Percentiles rank a stretch among this genome's conserved stretches.
Evolutionary conservation across 2,329 filamentous ascomycete genomes (phyloP).

Genomic region (Diaporthe sp.): DNA sequence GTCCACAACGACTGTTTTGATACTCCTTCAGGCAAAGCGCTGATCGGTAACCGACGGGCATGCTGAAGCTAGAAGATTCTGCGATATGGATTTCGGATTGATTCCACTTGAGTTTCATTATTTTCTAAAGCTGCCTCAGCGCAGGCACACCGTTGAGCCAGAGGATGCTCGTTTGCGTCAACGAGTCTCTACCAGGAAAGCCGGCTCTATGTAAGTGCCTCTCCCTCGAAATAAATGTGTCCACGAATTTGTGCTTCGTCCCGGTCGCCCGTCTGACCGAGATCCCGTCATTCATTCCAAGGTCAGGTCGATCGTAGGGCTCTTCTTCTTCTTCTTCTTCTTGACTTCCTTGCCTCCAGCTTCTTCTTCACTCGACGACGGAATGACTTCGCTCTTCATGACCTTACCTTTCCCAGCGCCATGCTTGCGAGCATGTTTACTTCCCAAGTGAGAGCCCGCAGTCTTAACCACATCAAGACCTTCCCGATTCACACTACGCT

Average conservation of each 20-base stretch:
- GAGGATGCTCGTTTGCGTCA: background rate
- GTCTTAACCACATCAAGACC: background rate
- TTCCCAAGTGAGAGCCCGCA: no score
- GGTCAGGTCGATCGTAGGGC: conserved; percentile 37
- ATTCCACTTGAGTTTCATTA: background rate
- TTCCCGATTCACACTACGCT: background rate
- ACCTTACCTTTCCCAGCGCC: background rate
- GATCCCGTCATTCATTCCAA: background rate
- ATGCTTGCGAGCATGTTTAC: background rate
- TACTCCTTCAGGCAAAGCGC: background rate
- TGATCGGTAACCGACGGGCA: no score
- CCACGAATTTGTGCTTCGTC: background rate
- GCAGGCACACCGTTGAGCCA: background rate
- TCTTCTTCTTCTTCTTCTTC: background rate
- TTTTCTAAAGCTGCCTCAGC: background rate
- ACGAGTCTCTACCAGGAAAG: background rate
- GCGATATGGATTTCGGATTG: background rate
- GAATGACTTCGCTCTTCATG: conserved; percentile 14
- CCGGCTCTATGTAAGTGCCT: background rate
- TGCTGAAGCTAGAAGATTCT: background rate
- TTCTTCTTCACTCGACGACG: conserved; percentile 11
- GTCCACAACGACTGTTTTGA: background rate
- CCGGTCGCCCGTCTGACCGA: background rate
- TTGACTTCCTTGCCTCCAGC: background rate
- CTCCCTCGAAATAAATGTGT: no score